These are phyloP conservation scores for Zea mays DNA, from an alignment of 176 grass and related monocot genomes.

Conservation along the genomic window Zm-B73-REFERENCE-NAM-5.0 NC_050103.1:6478501-6479000, in stretches of 20 bases:
- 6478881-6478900: slow-evolving; percentile 87
- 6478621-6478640: slow-evolving; percentile 85
- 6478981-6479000: slow-evolving; percentile 16
- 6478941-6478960: slow-evolving; percentile 88
- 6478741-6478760: background rate
- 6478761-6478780: background rate
- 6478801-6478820: background rate
- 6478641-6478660: slow-evolving; percentile 62
- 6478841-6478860: slow-evolving; percentile 1
- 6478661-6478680: slow-evolving; percentile 24
- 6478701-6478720: background rate
- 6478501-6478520: slow-evolving; percentile 95
- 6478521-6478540: slow-evolving; percentile 47
- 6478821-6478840: background rate
- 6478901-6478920: slow-evolving; percentile 80
- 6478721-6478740: background rate
- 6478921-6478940: slow-evolving; percentile 87
- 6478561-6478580: slow-evolving; percentile 23
- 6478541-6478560: slow-evolving; percentile 33
- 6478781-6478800: background rate
- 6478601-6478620: slow-evolving; percentile 99
- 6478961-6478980: slow-evolving; percentile 25
- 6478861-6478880: slow-evolving; percentile 50
- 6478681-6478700: slow-evolving; percentile 23
- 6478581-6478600: slow-evolving; percentile 62